Percentiles rank a stretch among this genome's conserved stretches.
phyloP scores from a whole-genome alignment of 495 filamentous ascomycete genomes.

The Cercophora samala region DNA sequence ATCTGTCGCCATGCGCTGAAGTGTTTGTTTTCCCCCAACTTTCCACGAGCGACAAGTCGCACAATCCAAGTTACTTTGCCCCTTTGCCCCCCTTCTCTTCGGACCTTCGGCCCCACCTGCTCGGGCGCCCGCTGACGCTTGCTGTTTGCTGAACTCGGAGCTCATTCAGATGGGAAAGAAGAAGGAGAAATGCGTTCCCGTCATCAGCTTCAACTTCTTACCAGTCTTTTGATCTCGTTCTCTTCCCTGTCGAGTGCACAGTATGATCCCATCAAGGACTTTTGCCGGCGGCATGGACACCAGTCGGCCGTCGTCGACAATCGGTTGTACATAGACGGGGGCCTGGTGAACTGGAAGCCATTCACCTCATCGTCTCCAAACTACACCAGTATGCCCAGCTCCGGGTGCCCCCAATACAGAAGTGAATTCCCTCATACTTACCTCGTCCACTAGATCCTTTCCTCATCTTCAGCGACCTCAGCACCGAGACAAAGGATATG shows the following conservation, averaged over 20 bases:
- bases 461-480: slow-evolving; percentile 48
- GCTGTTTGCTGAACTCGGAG: no score
- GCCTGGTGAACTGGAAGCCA: slow-evolving; percentile 45
- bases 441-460: slow-evolving; percentile 37
- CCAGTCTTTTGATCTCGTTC: not conserved
- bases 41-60: not conserved
- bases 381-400: slow-evolving; percentile 45
- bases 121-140: not conserved
- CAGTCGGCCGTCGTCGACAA: slow-evolving; percentile 49
- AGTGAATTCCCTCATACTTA: not conserved
- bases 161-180: not conserved
- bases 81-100: not conserved
- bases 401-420: no score
- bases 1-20: not conserved
- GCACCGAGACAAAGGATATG: slow-evolving; percentile 38
- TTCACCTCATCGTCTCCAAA: slow-evolving; percentile 43
- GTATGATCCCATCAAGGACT: slow-evolving; percentile 43
- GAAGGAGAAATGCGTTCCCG: not conserved
- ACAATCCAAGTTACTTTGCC: not conserved
- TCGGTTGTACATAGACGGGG: slow-evolving; percentile 52
- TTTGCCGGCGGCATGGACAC: slow-evolving; percentile 50
- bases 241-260: slow-evolving; percentile 7
- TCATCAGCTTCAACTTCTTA: not conserved
- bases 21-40: not conserved
- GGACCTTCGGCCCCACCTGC: not conserved